Percentiles rank a stretch among this genome's conserved stretches.
Evolutionary conservation across 2,329 filamentous ascomycete species (phyloP).

Genomic region (Colletotrichum orchidophilum): DNA sequence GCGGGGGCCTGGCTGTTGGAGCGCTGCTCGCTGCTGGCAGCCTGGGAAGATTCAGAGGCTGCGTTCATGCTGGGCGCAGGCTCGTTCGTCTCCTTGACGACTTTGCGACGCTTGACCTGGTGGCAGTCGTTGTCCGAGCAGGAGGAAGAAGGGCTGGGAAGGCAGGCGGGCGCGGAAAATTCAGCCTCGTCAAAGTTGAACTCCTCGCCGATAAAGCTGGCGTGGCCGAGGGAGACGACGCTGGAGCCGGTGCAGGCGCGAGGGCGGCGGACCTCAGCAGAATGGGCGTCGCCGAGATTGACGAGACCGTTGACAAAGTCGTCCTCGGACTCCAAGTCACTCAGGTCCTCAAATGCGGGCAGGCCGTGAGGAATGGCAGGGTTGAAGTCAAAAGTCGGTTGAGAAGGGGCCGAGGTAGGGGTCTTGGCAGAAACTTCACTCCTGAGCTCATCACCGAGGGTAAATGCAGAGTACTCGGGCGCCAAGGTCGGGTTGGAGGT

Average conservation of each 20-base stretch:
- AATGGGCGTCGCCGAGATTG: slow-evolving; percentile 41
- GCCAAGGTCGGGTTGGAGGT: slow-evolving; percentile 59
- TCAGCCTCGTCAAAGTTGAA: slow-evolving; percentile 79
- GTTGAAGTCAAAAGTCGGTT: slow-evolving; percentile 61
- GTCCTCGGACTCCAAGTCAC: slow-evolving; percentile 78
- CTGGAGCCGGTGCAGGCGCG: slow-evolving; percentile 74
- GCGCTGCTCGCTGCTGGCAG: slow-evolving; percentile 47
- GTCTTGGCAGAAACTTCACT: slow-evolving; percentile 60
- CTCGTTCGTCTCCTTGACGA: slow-evolving; percentile 50
- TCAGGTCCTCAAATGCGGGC: slow-evolving; percentile 83
- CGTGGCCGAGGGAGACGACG: slow-evolving; percentile 75
- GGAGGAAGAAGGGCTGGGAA: slow-evolving; percentile 71
- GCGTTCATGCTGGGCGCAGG: slow-evolving; percentile 54
- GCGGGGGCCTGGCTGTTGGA: slow-evolving; percentile 43
- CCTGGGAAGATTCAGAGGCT: slow-evolving; percentile 47
- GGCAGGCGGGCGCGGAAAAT: slow-evolving; percentile 65
- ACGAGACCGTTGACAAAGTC: slow-evolving; percentile 38
- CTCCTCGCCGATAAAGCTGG: slow-evolving; percentile 76
- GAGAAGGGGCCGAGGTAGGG: slow-evolving; percentile 52
- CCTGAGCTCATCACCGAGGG: slow-evolving; percentile 69
- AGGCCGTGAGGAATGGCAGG: slow-evolving; percentile 65
- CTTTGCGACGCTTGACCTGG: slow-evolving; percentile 65
- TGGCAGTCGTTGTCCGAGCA: slow-evolving; percentile 59
- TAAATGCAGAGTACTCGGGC: slow-evolving; percentile 72
- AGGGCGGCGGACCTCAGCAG: slow-evolving; percentile 74